Evolutionary conservation across 768 basidiomycete species (phyloP), one percentile per base, ranked within the genome.

Genomic region (Dioszegia aurantiaca): DNA sequence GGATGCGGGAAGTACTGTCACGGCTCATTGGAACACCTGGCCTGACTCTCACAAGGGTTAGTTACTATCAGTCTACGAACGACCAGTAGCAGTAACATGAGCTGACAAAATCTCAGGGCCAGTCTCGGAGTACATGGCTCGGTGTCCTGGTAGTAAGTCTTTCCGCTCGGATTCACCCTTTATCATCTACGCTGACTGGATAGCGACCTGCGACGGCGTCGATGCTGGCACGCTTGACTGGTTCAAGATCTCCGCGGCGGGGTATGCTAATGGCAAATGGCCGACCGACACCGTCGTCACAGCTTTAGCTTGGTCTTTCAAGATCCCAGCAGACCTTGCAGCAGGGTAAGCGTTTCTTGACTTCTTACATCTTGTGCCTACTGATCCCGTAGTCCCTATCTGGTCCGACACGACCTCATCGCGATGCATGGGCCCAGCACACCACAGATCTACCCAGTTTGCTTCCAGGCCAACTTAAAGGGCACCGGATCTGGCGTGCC

Each of bases 21-120:
- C 48, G 4, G 48, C 48, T 10, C 48, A 49, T 23, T 49, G 48
- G 48, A 36, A 49, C 31, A 49, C 30, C 31, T 49, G 48, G 48
- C 48, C 48, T 4, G 31, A 36, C 14, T 49, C 48, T 6, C 48
- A 49, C n/a, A 49, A 49, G 31, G 48, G 48, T 49, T 19, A 33
- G 48, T 23, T 2, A 17, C 27, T 28, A 24, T 23, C 14, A 10
- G 2, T n/a, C 31, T n/a, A n/a, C n/a, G n/a, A n/a, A 17, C 17
- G n/a, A 1, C 14, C 17, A n/a, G 48, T n/a, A n/a, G n/a, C n/a
- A n/a, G n/a, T n/a, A n/a, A 11, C 31, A 2, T 1, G 2, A 36
- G 48, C 48, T 49, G 48, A 49, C 23, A 4, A 4, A n/a, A n/a
- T n/a, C n/a, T 36, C 37, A 49, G 31, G 48, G 4, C 17, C 31